Evolutionary conservation across 345 rosid genomes (phyloP), one percentile per base, ranked within the genome.

Genomic region (Linum usitatissimum): DNA sequence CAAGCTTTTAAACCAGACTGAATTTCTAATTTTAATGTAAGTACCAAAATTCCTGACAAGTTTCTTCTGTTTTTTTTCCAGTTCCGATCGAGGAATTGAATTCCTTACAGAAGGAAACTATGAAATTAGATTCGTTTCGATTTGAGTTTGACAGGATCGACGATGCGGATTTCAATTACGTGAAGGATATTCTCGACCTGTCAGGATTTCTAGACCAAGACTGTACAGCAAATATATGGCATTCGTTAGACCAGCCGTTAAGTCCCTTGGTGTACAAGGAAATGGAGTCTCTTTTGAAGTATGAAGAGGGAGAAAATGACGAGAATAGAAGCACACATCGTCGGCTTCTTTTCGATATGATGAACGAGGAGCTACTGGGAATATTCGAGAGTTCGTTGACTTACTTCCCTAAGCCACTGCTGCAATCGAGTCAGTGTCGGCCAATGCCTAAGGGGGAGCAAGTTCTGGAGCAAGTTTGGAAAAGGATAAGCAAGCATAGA

Each of bases 391-490:
- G 48, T 58, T 72, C 81, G 53, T 49, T 72, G 58, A 63, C 84
- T 20, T 80, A 83, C 72, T 93, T 87, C 70, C 90, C 97, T 2
- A 70, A 56, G 67, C 62, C 73, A 58, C 78, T 78, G 56, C 79
- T 78, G 59, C 74, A 86, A 53, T 75, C 70, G 7, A 60, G 63
- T 19, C 28, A 34, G 45, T 34, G 38, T 30, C 59, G 68, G 64
- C 81, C 73, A 56, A 39, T 61, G 64, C 85, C 84, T 0, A 80
- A 64, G 30, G 85, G 85, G 14, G 65, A 70, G 65, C 79, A 64
- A 49, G 67, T 82, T 61, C 64, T 86, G n/a, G 74, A 80, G 61
- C 83, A 86, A 69, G 90, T 87, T 0, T 90, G 96, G 97, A 60
- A 68, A 53, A 81, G 81, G 72, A 77, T 93, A 6, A 68, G 78